Conservation (phyloP, 2,329 filamentous ascomycete genomes). For the Curvularia sp. region DNA sequence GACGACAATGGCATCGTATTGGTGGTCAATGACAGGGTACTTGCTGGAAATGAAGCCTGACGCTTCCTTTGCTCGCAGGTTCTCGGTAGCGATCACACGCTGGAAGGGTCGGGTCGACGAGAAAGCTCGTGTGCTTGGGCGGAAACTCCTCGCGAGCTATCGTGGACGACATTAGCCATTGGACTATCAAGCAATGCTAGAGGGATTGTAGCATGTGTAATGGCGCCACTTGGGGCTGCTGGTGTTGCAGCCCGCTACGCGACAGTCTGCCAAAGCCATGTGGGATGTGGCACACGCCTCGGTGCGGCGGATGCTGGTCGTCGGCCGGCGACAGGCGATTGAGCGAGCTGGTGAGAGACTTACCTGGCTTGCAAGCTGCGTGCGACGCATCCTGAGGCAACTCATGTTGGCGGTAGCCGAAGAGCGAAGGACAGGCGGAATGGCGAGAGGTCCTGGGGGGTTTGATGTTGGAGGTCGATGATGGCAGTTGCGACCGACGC, state of each 20-base stretch:
- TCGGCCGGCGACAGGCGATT: conserved; percentile 19
- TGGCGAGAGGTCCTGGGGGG: conserved; percentile 30
- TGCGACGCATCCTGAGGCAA: conserved; percentile 50
- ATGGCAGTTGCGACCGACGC: conserved; percentile 27
- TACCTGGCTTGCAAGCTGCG: conserved; percentile 50
- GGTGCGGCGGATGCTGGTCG: conserved; percentile 35
- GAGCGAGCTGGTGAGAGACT: conserved; percentile 26
- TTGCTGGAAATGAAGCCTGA: conserved; percentile 85
- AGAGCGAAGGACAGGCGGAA: conserved; percentile 36
- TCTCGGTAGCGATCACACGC: conserved; percentile 83
- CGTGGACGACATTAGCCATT: conserved; percentile 41
- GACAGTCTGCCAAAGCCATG: conserved; percentile 20
- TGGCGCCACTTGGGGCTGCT: background rate
- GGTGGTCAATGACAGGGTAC: conserved; percentile 97
- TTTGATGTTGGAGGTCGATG: conserved; percentile 35
- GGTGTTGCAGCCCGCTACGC: conserved; percentile 7
- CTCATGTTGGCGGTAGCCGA: conserved; percentile 46
- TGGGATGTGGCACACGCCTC: conserved; percentile 36
- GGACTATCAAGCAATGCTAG: conserved; percentile 5
- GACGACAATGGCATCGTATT: conserved; percentile 97
- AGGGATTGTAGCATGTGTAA: background rate
- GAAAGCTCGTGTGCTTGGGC: conserved; percentile 76
- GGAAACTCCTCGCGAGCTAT: conserved; percentile 69
- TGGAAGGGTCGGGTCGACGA: conserved; percentile 84
- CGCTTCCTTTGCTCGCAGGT: conserved; percentile 91